Conservation (phyloP, 2,329 filamentous ascomycete species). For the Arthroderma sp. region DNA sequence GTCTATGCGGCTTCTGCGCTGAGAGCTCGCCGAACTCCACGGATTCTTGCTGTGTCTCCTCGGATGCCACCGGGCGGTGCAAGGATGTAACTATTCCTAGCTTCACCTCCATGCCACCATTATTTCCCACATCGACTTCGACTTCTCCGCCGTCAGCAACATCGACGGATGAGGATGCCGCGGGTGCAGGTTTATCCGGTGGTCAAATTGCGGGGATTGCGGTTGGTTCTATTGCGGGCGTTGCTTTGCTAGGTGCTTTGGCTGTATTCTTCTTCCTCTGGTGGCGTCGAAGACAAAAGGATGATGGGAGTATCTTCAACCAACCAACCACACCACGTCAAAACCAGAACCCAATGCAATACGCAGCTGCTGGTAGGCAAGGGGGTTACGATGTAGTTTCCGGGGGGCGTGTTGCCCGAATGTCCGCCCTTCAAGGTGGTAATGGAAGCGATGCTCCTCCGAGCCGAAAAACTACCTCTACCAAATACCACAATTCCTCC, state of each 20-base stretch:
- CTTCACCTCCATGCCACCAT: conserved; percentile 44
- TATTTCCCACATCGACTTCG: conserved; percentile 52
- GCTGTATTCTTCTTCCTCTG: conserved; percentile 42
- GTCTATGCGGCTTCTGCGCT: conserved; percentile 77
- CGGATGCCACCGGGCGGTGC: conserved; percentile 62
- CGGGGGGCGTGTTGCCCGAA: conserved; percentile 80
- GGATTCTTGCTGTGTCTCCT: conserved; percentile 84
- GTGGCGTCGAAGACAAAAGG: conserved; percentile 43
- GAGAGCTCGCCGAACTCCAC: conserved; percentile 78
- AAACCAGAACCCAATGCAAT: conserved; percentile 31
- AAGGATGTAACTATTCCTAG: conserved; percentile 63
- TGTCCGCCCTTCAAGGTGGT: conserved; percentile 81
- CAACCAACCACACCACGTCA: conserved; percentile 60
- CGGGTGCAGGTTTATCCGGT: conserved; percentile 32
- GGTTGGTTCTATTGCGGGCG: conserved; percentile 62
- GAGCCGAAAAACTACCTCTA: conserved; percentile 37
- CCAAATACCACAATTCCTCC: conserved; percentile 38
- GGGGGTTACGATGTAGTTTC: conserved; percentile 61
- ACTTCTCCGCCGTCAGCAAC: conserved; percentile 43
- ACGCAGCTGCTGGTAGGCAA: conserved; percentile 19
- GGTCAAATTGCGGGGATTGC: conserved; percentile 72
- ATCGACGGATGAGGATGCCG: conserved; percentile 17
- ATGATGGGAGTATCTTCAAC: conserved; percentile 64
- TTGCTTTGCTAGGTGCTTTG: conserved; percentile 55
- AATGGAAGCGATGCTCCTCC: conserved; percentile 44